phyloP scores from a whole-genome alignment of 345 rosid genomes.

The Odontarrhena argentea region DNA sequence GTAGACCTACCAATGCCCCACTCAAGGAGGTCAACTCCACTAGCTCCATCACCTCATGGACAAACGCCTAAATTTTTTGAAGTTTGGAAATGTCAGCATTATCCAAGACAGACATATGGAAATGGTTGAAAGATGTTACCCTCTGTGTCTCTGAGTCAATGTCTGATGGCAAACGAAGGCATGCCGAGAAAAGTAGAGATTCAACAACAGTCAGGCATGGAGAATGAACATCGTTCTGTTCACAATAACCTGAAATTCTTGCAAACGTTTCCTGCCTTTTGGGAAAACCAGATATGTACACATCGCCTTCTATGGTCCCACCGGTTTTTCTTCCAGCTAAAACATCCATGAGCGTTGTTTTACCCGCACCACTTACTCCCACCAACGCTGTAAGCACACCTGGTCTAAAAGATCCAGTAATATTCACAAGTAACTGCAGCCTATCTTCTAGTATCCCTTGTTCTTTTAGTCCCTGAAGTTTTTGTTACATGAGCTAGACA shows the following conservation, averaged over 20 bases:
- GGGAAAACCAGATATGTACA: constrained; percentile 83
- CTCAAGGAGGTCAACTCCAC: constrained; percentile 83
- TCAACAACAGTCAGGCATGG: constrained; percentile 91
- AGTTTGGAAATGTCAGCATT: constrained; percentile 38
- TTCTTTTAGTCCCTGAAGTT: constrained; percentile 83
- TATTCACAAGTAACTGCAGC: constrained; percentile 80
- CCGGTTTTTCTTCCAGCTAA: constrained; percentile 98
- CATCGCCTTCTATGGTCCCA: constrained; percentile 81
- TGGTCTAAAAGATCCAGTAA: constrained; percentile 95
- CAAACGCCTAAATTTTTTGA: constrained; percentile 69
- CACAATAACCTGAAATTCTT: constrained; percentile 95
- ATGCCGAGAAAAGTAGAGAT: constrained; percentile 92
- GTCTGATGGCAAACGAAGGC: constrained; percentile 85
- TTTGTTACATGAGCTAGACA: constrained; percentile 28
- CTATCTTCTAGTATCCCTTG: constrained; percentile 82
- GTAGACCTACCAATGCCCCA: constrained; percentile 91
- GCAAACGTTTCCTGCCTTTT: constrained; percentile 96
- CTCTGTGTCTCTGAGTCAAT: constrained; percentile 76
- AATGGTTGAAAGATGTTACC: constrained; percentile 46
- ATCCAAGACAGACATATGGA: constrained; percentile 10
- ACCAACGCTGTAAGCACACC: constrained; percentile 93
- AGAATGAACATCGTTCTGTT: constrained; percentile 96
- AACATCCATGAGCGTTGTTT: constrained; percentile 99
- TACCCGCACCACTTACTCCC: constrained; percentile 98
- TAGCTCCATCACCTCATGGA: constrained; percentile 97